These are phyloP conservation scores for Styphnolobium japonicum DNA, from an alignment of 306 rosid genomes.

Conservation along the genomic window DNA sequence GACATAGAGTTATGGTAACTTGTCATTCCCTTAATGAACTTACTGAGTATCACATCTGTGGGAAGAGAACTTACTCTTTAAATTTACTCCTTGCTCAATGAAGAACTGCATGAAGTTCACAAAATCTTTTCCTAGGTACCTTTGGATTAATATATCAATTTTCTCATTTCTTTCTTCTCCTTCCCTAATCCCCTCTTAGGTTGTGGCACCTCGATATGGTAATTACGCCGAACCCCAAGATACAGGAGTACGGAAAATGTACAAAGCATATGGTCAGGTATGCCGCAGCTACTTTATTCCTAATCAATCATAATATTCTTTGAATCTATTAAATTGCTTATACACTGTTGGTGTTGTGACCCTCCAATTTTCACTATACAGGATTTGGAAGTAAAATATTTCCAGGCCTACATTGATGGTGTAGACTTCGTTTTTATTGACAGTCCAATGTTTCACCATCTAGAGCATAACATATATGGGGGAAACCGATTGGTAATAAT, in stretches of 20 bases:
- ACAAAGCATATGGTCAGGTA: constrained; percentile 64
- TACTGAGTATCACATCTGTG: neutral
- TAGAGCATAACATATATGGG: constrained; percentile 50
- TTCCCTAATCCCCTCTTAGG: constrained; percentile 38
- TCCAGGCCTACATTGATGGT: constrained; percentile 70
- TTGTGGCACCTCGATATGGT: constrained; percentile 65
- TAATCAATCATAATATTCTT: neutral
- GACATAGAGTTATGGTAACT: constrained; percentile 88
- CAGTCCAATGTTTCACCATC: constrained; percentile 43
- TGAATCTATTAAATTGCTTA: neutral
- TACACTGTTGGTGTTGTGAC: constrained; percentile 14
- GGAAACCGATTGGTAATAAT: constrained; percentile 68
- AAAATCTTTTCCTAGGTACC: neutral
- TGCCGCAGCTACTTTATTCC: constrained; percentile 16
- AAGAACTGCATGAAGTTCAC: neutral
- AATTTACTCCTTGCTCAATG: neutral
- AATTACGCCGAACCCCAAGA: constrained; percentile 55
- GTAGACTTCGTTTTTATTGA: constrained; percentile 83
- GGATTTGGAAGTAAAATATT: constrained; percentile 67
- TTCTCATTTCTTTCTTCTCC: neutral
- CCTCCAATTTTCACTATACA: constrained; percentile 36
- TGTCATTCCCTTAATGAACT: constrained; percentile 6
- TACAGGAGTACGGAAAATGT: constrained; percentile 54
- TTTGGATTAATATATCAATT: neutral
- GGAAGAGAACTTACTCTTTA: neutral